Evolutionary conservation across 371 early-diverging fungal species (phyloP).

Genomic region (Mucor irregularis): DNA sequence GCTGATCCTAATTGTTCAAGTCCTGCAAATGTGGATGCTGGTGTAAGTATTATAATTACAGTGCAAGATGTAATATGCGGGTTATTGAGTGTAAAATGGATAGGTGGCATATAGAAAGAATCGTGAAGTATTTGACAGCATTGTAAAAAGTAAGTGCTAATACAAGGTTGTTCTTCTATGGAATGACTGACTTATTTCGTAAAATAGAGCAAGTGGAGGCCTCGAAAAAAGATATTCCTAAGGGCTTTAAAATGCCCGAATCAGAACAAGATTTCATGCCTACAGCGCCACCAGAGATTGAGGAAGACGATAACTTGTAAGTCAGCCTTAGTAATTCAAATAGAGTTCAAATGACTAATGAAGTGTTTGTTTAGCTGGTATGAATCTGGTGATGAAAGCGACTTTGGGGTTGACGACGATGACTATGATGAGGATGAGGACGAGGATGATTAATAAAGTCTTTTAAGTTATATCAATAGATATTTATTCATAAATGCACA

Average conservation of each 20-base stretch:
- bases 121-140: conserved; percentile 64
- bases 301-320: conserved; percentile 56
- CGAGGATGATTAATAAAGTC: not conserved
- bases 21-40: conserved; percentile 87
- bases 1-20: conserved; percentile 96
- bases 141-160: conserved; percentile 61
- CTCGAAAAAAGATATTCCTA: conserved; percentile 56
- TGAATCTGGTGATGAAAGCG: conserved; percentile 55
- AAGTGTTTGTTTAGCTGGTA: conserved; percentile 42
- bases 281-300: conserved; percentile 46
- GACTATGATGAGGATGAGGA: conserved; percentile 38
- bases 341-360: not conserved
- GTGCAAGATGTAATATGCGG: too few species aligned
- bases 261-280: conserved; percentile 52
- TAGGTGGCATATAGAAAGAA: conserved; percentile 80
- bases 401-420: conserved; percentile 47
- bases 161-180: not conserved
- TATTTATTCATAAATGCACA: too few species aligned
- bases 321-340: not conserved
- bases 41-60: conserved; percentile 37
- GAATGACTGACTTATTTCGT: conserved; percentile 2
- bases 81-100: too few species aligned
- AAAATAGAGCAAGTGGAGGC: conserved; percentile 56
- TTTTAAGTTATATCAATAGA: not conserved
- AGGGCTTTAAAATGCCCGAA: conserved; percentile 56